A percentile compares a stretch with the other conserved stretches of the same genome.
These are phyloP conservation scores for Platanthera guangdongensis DNA, from an alignment of 106 monocot species.

Conservation along the genomic window DNA sequence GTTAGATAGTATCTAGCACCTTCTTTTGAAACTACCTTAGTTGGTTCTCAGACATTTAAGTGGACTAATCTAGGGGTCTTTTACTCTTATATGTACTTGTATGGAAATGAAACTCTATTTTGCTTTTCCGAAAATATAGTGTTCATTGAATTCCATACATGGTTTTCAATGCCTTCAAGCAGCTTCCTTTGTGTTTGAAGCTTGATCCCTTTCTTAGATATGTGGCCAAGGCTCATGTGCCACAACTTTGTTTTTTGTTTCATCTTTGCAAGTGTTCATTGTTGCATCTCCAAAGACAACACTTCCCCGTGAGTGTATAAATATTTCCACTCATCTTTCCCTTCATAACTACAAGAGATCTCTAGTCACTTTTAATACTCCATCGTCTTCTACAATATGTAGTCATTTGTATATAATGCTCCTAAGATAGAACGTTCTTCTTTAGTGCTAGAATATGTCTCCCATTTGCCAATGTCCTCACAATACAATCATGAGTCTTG, in stretches of 20 bases:
- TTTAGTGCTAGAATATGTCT: not conserved
- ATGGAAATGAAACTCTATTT: not conserved
- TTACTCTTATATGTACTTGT: not conserved
- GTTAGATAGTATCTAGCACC: not conserved
- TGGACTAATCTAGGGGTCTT: constrained; percentile 4
- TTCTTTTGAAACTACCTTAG: not conserved
- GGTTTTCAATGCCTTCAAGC: not conserved
- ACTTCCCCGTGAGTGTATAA: not conserved
- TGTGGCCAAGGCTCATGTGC: not conserved
- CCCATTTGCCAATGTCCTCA: not conserved
- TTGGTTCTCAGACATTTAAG: not conserved
- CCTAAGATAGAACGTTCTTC: constrained; percentile 1
- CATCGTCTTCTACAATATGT: not conserved
- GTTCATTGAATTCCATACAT: not conserved
- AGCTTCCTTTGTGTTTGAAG: not conserved
- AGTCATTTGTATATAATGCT: not conserved
- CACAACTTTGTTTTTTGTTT: not conserved
- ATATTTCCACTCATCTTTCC: not conserved
- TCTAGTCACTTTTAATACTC: not conserved
- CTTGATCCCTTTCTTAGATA: not conserved
- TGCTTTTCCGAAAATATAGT: not conserved
- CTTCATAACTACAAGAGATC: constrained; percentile 3
- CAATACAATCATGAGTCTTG: not conserved
- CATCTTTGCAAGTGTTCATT: not conserved
- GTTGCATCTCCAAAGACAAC: too few species aligned